Evolutionary conservation across 495 filamentous ascomycete species (phyloP), one percentile per base, ranked within the genome.

Genomic region (Parathielavia appendiculata): DNA sequence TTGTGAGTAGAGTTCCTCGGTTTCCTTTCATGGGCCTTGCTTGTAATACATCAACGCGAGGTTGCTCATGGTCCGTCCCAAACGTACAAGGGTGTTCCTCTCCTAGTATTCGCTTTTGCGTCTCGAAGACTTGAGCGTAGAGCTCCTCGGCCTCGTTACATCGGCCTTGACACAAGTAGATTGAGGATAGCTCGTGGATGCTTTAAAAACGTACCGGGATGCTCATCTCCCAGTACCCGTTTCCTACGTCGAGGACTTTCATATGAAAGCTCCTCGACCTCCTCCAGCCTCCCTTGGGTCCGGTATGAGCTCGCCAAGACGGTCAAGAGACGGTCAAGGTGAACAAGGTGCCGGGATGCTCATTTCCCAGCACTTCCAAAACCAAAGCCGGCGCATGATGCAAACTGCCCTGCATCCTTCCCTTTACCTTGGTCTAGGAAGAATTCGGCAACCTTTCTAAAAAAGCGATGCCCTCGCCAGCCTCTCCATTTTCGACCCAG

Each of bases 11-110:
- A 45, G 43, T 10, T 34, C 20, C 51, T 63, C 43, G 46, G 36
- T 35, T 39, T 51, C 54, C 51, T 63, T n/a, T 52, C 57, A 56
- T 26, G 40, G 43, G 20, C 51, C 54, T 26, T 16, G 69, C 23
- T 56, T 57, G 14, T 32, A 6, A 41, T 69, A 71, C 43, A 56
- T 70, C 26, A 56, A 50, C 14, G 35, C 64, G 41, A 69, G 64
- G 13, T 59, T 62, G 23, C 14, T 26, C 44, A 54, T 45, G 20
- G 32, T n/a, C 52, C 61, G 78, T 76, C 30, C 63, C 70, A 0
- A 80, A 51, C 10, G 73, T 32, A 0, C 8, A 1, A 8, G 46
- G 70, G 68, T 79, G 70, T 26, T 74, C 63, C 10, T 57, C 48
- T 2, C 78, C 73, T 1, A 76, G 52, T 23, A 65, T 32, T 57